Evolutionary conservation across 2,329 filamentous ascomycete species (phyloP).

Genomic region (Thielaviopsis euricoi): DNA sequence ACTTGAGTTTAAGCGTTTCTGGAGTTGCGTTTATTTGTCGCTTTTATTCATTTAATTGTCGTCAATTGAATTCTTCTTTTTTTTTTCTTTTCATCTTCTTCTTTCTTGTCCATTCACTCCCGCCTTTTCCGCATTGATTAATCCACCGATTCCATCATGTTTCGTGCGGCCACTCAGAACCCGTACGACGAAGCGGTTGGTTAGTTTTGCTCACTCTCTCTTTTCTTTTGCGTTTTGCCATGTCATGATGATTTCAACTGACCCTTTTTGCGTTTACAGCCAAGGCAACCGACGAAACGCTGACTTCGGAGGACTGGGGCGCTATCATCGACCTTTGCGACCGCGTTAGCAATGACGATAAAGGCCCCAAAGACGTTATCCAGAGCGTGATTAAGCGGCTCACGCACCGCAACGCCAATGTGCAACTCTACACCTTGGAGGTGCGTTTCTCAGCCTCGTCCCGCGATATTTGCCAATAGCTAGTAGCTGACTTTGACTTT

Average conservation of each 20-base stretch:
- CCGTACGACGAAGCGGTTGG: slow-evolving; percentile 44
- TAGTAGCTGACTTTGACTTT: too few relatives aligned
- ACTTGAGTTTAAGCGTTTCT: too few relatives aligned
- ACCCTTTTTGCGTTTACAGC: slow-evolving; percentile 20
- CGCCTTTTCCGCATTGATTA: neutral
- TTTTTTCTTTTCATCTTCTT: neutral
- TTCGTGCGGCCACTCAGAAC: slow-evolving; percentile 38
- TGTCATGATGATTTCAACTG: too few relatives aligned
- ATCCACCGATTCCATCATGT: slow-evolving; percentile 28
- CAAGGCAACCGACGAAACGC: slow-evolving; percentile 90
- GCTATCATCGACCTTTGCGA: slow-evolving; percentile 49
- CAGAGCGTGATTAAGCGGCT: slow-evolving; percentile 83
- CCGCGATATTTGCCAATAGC: neutral
- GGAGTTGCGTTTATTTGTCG: too few relatives aligned
- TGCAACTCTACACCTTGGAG: slow-evolving; percentile 88
- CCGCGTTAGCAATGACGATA: slow-evolving; percentile 36
- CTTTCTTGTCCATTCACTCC: neutral
- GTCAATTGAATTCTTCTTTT: too few relatives aligned
- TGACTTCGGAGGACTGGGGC: slow-evolving; percentile 64
- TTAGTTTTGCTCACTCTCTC: slow-evolving; percentile 21
- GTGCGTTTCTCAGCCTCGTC: slow-evolving; percentile 24
- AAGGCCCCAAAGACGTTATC: slow-evolving; percentile 64
- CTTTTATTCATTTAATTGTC: too few relatives aligned
- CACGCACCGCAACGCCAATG: slow-evolving; percentile 86
- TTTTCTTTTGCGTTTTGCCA: too few relatives aligned